Base-by-base conservation (phyloP, 345 rosid species). In the Ricinus communis region DNA sequence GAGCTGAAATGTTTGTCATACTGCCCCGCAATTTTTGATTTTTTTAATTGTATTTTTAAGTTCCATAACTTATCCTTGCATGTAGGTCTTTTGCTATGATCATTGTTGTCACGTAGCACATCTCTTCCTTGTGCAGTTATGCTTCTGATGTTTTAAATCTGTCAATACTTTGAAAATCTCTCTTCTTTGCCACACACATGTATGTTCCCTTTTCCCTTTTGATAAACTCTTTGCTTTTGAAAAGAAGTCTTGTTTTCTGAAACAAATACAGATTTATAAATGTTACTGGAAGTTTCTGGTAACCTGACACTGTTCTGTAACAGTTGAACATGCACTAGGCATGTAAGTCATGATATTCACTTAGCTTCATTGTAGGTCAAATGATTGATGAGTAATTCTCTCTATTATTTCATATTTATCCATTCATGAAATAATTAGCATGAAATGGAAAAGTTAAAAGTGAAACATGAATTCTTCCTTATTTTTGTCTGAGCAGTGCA, bases 101-200 rank as follows among this genome's bases (percentile, higher is more conserved):
- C 41, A 24, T 59, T 47, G 43, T 58, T 46, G 19, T 58, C 43
- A 54, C 6, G 0, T 53, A 24, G 38, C 16, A 2, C 38, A 1
- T 68, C 49, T 68, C 62, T 69, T 11, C 28, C 4, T 68, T 58
- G 36, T n/a, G 56, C n/a, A 46, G 21, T 46, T 70, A 1, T 12
- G 43, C 27, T 69, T 56, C 27, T 56, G 36, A 33, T 6, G 6
- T 2, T 33, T 33, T 33, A 2, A 33, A 33, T 6, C 6, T 33
- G 2, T 2, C 6, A 2, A 33, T 33, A 33, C 38, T 33, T 33
- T 33, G 38, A 33, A 33, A 54, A 53, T 9, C 16, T 49, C 30
- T 16, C 10, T 16, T 36, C 21, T 8, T 33, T 36, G 22, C 28
- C 36, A 19, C 28, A 47, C 56, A 50, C 38, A 22, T 22, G 14